These are phyloP conservation scores for Cercospora sojina DNA, from an alignment of 2,329 filamentous ascomycete species.

Conservation along the genomic window DNA sequence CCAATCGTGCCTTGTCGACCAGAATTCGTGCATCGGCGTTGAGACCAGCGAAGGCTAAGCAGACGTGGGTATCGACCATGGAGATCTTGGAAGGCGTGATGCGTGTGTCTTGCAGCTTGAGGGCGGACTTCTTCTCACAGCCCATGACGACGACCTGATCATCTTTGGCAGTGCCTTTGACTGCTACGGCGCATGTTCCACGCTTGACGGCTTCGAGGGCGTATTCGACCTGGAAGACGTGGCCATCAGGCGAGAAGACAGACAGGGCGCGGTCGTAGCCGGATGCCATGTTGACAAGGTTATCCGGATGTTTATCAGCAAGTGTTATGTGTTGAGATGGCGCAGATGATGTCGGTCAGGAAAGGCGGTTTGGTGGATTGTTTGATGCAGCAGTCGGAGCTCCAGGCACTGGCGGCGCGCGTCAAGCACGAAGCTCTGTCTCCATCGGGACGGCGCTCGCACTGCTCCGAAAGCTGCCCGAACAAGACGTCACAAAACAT, in stretches of 20 bases:
- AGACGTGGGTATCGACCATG: constrained; percentile 91
- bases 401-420: constrained; percentile 14
- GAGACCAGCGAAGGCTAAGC: constrained; percentile 92
- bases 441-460: background rate
- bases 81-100: constrained; percentile 99
- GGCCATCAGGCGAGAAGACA: constrained; percentile 97
- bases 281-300: constrained; percentile 68
- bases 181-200: constrained; percentile 98
- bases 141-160: constrained; percentile 79
- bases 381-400: constrained; percentile 11
- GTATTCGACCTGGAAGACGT: constrained; percentile 99
- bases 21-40: constrained; percentile 98
- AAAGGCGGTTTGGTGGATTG: constrained; percentile 10
- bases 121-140: constrained; percentile 97
- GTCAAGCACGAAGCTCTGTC: constrained; percentile 1
- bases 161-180: constrained; percentile 75
- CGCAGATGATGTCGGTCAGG: background rate
- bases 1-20: constrained; percentile 94
- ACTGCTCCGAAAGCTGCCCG: constrained; percentile 10
- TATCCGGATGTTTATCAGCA: background rate
- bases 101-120: constrained; percentile 98
- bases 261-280: constrained; percentile 99
- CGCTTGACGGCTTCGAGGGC: constrained; percentile 97
- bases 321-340: background rate
- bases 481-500: constrained; percentile 5